Conservation (phyloP, 306 rosid species). For the Malus orientalis region DNA sequence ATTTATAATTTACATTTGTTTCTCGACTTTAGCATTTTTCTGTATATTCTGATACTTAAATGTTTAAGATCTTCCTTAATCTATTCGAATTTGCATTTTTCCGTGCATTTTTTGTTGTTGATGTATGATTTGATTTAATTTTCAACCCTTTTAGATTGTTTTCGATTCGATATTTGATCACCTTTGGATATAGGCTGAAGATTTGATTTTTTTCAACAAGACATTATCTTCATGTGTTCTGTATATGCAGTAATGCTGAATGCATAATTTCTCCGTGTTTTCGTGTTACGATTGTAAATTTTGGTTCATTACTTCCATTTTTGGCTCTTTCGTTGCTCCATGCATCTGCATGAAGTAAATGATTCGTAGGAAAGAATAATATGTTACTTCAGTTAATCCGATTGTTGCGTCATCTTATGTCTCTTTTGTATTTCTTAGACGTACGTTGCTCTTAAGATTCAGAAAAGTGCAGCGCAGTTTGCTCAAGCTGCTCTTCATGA, state of each 20-base stretch:
- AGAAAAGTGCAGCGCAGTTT: slow-evolving; percentile 92
- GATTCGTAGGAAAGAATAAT: background rate
- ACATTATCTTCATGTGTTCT: background rate
- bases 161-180: background rate
- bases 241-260: background rate
- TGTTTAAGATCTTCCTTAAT: background rate
- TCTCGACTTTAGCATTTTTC: background rate
- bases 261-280: background rate
- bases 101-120: background rate
- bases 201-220: background rate
- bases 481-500: slow-evolving; percentile 93
- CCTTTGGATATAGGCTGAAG: background rate
- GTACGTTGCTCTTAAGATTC: slow-evolving; percentile 94
- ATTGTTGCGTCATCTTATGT: slow-evolving; percentile 1
- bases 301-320: background rate
- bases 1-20: background rate
- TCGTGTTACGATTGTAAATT: background rate
- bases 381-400: background rate
- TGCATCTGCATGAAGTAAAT: background rate
- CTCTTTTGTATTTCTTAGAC: slow-evolving; percentile 35
- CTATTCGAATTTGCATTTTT: background rate
- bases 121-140: background rate
- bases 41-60: background rate
- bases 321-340: background rate
- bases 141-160: background rate